Evolutionary conservation across 2,329 filamentous ascomycete species (phyloP).

Genomic region (Diaporthe ampelina): DNA sequence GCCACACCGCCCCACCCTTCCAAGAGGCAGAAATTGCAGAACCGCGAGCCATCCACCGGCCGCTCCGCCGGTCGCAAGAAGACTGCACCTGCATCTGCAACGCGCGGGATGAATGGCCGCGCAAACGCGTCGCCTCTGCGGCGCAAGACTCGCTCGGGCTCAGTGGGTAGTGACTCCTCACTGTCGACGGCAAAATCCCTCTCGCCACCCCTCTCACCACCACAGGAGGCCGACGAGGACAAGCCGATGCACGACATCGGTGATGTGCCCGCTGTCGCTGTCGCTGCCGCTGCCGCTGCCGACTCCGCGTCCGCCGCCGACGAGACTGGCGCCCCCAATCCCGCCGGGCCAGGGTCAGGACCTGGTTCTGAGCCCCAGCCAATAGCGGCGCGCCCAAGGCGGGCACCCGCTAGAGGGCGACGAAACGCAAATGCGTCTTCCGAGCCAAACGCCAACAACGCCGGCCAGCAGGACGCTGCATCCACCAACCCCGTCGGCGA

Average conservation of each 20-base stretch:
- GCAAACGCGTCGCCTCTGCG: constrained; percentile 45
- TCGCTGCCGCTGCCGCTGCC: background rate
- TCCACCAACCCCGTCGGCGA: constrained; percentile 14
- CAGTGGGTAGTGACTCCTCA: constrained; percentile 50
- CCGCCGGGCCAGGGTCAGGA: constrained; percentile 28
- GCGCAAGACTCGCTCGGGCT: constrained; percentile 45
- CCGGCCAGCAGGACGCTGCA: constrained; percentile 31
- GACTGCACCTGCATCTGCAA: constrained; percentile 34
- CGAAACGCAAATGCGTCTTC: constrained; percentile 36
- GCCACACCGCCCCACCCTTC: constrained; percentile 42
- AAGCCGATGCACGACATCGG: constrained; percentile 27
- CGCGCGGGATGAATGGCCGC: constrained; percentile 44
- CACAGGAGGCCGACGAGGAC: constrained; percentile 41
- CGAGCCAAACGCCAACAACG: constrained; percentile 34
- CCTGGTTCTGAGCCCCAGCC: constrained; percentile 36
- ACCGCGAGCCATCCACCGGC: constrained; percentile 35
- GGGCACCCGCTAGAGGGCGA: constrained; percentile 39
- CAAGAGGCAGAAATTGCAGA: constrained; percentile 43
- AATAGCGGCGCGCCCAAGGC: constrained; percentile 39
- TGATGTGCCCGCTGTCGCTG: background rate
- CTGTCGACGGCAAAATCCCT: constrained; percentile 51
- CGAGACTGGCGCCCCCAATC: constrained; percentile 16
- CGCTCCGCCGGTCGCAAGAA: constrained; percentile 33
- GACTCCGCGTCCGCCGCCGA: background rate
- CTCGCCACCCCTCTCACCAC: constrained; percentile 45